Conservation (phyloP, 2,329 filamentous ascomycete species). For the Colletotrichum ledebouriae region DNA sequence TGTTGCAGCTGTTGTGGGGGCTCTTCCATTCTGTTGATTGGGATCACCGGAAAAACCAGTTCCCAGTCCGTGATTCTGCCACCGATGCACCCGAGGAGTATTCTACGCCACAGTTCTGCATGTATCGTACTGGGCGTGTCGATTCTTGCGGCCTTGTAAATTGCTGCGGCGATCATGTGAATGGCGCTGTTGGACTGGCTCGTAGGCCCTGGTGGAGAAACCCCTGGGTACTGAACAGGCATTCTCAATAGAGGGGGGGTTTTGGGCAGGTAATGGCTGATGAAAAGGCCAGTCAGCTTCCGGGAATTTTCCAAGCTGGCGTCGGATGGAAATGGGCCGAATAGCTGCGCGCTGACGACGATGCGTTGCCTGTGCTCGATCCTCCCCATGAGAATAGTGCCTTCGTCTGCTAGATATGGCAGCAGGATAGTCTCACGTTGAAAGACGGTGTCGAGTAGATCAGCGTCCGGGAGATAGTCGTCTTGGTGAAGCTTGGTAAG, state of each 20-base stretch:
- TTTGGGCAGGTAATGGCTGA: background rate
- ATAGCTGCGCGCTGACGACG: background rate
- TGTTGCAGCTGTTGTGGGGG: background rate
- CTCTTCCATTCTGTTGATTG: background rate
- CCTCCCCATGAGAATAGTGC: constrained; percentile 1
- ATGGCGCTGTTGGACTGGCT: background rate
- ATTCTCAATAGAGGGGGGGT: background rate
- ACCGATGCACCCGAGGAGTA: constrained; percentile 2
- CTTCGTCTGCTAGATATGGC: constrained; percentile 1
- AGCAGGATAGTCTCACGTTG: background rate
- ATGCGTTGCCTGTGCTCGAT: background rate
- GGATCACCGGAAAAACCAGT: background rate
- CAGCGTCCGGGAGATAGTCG: background rate
- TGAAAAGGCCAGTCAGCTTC: background rate
- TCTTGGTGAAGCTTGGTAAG: background rate
- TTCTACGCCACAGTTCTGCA: background rate
- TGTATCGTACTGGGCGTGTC: background rate
- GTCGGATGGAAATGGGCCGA: background rate
- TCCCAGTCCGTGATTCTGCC: background rate
- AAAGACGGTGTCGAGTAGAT: constrained; percentile 3
- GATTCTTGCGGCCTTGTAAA: background rate
- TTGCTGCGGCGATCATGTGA: constrained; percentile 1
- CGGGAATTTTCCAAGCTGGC: background rate
- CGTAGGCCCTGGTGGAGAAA: constrained; percentile 5
- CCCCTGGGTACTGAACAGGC: constrained; percentile 6